phyloP scores from a whole-genome alignment of 371 early-diverging fungal species.

The Dinochytrium kinnereticum region DNA sequence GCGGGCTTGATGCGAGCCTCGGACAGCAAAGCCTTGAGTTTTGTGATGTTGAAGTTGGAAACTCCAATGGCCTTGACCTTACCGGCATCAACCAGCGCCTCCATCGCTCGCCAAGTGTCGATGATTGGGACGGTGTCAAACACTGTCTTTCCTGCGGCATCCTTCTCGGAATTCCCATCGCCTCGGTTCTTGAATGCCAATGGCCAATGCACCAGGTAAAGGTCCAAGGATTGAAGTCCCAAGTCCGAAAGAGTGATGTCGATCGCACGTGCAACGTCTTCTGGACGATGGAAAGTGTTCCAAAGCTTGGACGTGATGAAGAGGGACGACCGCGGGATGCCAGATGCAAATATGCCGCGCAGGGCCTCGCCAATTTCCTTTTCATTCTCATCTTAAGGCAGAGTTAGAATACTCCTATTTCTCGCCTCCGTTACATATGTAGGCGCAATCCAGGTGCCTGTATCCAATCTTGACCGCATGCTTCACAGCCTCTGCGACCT shows the following conservation, averaged over 20 bases:
- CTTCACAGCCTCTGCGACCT: constrained; percentile 64
- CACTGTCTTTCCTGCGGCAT: constrained; percentile 47
- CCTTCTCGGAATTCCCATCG: constrained; percentile 15
- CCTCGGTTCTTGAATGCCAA: constrained; percentile 50
- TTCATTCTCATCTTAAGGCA: constrained; percentile 75
- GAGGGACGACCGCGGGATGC: constrained; percentile 70
- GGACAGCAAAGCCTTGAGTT: constrained; percentile 58
- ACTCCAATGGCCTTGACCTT: constrained; percentile 71
- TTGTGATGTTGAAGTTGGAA: constrained; percentile 68
- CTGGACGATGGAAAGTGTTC: constrained; percentile 78
- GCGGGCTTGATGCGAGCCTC: constrained; percentile 67
- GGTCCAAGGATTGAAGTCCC: constrained; percentile 81
- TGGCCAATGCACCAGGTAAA: constrained; percentile 88
- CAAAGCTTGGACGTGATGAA: constrained; percentile 93
- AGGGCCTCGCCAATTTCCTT: constrained; percentile 81
- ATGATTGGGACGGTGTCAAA: neutral
- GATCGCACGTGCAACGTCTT: constrained; percentile 68
- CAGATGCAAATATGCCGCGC: constrained; percentile 57
- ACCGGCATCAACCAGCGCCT: constrained; percentile 59
- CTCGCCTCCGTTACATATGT: constrained; percentile 37
- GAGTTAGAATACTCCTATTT: neutral
- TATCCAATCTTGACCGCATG: constrained; percentile 52
- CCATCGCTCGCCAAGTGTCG: constrained; percentile 81
- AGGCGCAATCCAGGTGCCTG: constrained; percentile 50
- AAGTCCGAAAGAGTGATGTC: constrained; percentile 75